Conservation (phyloP, 176 grass and related monocot genomes). For the Coix lacrymajobi region DNA sequence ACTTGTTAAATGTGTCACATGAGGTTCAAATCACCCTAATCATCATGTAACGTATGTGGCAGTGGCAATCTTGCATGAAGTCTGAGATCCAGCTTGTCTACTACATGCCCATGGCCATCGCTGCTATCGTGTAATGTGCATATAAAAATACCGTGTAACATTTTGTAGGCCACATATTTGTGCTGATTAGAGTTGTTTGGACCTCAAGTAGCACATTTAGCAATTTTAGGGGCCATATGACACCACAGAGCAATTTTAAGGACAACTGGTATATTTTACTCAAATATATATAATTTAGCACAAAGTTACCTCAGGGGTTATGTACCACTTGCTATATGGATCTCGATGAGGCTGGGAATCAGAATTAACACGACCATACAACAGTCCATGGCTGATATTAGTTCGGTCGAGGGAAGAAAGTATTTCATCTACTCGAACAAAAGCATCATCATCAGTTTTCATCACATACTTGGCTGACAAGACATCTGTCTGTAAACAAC, state of each 20-base stretch:
- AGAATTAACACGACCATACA: constrained; percentile 91
- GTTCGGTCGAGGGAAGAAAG: constrained; percentile 52
- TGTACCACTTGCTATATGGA: constrained; percentile 96
- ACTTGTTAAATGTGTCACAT: background rate
- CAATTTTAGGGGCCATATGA: background rate
- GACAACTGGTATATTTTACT: background rate
- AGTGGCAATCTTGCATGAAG: background rate
- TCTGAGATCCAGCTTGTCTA: background rate
- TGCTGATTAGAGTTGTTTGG: background rate
- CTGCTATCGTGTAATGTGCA: background rate
- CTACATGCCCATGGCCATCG: background rate
- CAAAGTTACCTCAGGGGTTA: constrained; percentile 76
- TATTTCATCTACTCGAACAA: constrained; percentile 95
- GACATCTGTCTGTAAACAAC: constrained; percentile 61
- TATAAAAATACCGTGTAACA: background rate
- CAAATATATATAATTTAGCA: background rate
- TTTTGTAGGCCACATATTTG: background rate
- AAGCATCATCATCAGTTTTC: constrained; percentile 99
- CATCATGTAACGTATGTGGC: background rate
- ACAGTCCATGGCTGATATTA: constrained; percentile 66
- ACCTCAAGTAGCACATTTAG: background rate
- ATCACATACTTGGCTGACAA: constrained; percentile 87
- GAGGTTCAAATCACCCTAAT: background rate
- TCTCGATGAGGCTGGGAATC: constrained; percentile 90
- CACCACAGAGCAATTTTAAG: background rate